Evolutionary conservation across 305 asterid genomes (phyloP).

Genomic region (Rubia balearica): DNA sequence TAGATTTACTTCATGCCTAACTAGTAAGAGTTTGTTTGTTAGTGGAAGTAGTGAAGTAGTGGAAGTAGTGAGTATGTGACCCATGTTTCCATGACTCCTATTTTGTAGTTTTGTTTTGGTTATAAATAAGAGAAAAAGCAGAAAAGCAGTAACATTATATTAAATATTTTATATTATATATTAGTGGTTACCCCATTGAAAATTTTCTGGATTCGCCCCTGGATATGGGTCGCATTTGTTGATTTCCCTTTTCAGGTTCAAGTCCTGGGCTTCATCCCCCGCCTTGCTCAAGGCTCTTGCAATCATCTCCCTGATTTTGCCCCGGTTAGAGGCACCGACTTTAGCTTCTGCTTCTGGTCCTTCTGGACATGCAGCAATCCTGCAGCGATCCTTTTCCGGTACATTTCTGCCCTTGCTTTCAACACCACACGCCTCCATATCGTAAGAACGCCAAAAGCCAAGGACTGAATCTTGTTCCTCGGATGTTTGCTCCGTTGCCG

Average conservation of each 20-base stretch:
- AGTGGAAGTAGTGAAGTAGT: no score
- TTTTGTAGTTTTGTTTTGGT: no score
- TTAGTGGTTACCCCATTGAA: no score
- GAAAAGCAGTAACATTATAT: no score
- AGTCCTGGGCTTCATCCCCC: slow-evolving; percentile 33
- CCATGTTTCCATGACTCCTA: no score
- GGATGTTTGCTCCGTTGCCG: slow-evolving; percentile 79
- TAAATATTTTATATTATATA: no score
- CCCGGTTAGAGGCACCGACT: slow-evolving; percentile 63
- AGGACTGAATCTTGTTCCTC: slow-evolving; percentile 52
- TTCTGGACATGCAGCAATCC: slow-evolving; percentile 10
- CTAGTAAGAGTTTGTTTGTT: no score
- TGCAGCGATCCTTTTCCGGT: slow-evolving; percentile 33
- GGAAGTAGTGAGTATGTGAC: no score
- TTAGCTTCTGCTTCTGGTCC: slow-evolving; percentile 36
- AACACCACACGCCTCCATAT: slow-evolving; percentile 70
- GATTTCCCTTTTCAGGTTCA: slow-evolving; percentile 29
- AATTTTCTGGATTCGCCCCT: no score
- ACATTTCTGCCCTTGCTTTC: slow-evolving; percentile 52
- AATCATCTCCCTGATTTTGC: slow-evolving; percentile 64
- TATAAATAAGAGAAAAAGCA: no score
- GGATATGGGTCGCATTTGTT: slow-evolving; percentile 50
- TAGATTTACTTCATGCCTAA: no score
- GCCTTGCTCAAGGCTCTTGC: slow-evolving; percentile 77
- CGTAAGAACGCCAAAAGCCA: slow-evolving; percentile 69